Percentiles rank a stretch among this genome's conserved stretches.
Conservation (phyloP, 306 rosid species). For the Cucumis melo region DNA sequence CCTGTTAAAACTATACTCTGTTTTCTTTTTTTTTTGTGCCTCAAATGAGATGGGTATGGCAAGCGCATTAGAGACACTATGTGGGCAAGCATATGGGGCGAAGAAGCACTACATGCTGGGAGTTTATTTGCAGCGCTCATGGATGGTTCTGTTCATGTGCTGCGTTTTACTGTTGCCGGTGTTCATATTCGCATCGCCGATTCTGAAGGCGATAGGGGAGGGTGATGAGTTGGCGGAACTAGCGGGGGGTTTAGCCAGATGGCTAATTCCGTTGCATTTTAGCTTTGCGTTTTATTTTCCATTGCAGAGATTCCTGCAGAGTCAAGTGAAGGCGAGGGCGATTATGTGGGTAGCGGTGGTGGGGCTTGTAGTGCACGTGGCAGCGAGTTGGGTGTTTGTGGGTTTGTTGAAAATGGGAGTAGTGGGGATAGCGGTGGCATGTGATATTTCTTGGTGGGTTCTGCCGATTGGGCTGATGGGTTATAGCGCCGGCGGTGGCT, state of each 20-base stretch:
- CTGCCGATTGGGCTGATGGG: background rate
- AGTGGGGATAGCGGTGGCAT: background rate
- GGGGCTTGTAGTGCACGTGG: background rate
- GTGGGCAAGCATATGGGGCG: background rate
- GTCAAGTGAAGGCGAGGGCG: background rate
- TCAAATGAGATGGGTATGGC: conserved; percentile 7
- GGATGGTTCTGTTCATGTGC: background rate
- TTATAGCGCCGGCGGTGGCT: background rate
- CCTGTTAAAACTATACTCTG: background rate
- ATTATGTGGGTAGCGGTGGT: background rate
- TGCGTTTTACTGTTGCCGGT: background rate
- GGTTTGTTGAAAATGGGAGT: background rate
- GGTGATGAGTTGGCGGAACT: conserved; percentile 1
- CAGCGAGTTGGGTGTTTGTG: background rate
- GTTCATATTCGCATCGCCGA: conserved; percentile 3
- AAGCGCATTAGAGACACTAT: conserved; percentile 3
- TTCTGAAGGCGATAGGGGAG: background rate
- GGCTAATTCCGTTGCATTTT: background rate
- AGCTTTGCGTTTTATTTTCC: background rate
- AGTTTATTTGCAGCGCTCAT: conserved; percentile 1
- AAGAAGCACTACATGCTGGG: conserved; percentile 1
- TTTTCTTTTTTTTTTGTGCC: background rate
- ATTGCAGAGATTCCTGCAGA: background rate
- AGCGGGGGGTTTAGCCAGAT: background rate
- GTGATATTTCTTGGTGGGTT: background rate